Percentiles rank a stretch among this genome's conserved stretches.
These are phyloP conservation scores for Articulospora tetracladia DNA, from an alignment of 495 filamentous ascomycete species.

Conservation along the genomic window DNA sequence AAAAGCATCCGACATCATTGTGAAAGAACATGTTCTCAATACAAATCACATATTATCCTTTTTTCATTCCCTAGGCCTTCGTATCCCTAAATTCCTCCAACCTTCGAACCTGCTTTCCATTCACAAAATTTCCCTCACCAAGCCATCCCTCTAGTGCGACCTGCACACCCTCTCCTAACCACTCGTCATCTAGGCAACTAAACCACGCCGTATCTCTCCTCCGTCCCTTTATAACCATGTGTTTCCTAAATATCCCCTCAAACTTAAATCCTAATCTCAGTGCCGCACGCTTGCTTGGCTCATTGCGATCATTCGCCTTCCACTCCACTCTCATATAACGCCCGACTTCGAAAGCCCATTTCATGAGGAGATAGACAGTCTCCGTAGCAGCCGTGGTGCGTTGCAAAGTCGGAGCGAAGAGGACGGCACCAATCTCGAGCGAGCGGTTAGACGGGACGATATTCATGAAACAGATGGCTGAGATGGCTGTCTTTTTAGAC, in stretches of 20 bases:
- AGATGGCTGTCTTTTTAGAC: slow-evolving; percentile 26
- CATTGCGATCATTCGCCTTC: slow-evolving; percentile 53
- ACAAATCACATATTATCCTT: no score
- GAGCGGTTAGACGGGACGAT: slow-evolving; percentile 36
- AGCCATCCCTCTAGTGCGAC: slow-evolving; percentile 45
- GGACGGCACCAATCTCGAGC: slow-evolving; percentile 47
- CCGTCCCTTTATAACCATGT: slow-evolving; percentile 51
- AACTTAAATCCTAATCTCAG: slow-evolving; percentile 45
- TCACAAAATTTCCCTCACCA: slow-evolving; percentile 40
- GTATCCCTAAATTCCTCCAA: slow-evolving; percentile 32
- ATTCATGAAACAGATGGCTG: slow-evolving; percentile 39
- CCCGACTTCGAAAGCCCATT: slow-evolving; percentile 44
- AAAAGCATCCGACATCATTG: no score
- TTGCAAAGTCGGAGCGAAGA: slow-evolving; percentile 43
- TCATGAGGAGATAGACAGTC: slow-evolving; percentile 42
- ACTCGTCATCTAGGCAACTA: slow-evolving; percentile 47
- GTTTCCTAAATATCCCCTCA: slow-evolving; percentile 53
- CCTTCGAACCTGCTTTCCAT: slow-evolving; percentile 37
- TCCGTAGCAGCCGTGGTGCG: slow-evolving; percentile 48
- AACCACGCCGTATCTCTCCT: slow-evolving; percentile 55
- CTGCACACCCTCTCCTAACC: slow-evolving; percentile 31
- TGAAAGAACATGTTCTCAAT: no score
- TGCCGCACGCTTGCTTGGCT: slow-evolving; percentile 42
- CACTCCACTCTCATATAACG: slow-evolving; percentile 53
- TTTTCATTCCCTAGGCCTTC: no score